Evolutionary conservation across 116 monocot species (phyloP), one percentile per base, ranked within the genome.

Genomic region (Cymodocea nodosa): DNA sequence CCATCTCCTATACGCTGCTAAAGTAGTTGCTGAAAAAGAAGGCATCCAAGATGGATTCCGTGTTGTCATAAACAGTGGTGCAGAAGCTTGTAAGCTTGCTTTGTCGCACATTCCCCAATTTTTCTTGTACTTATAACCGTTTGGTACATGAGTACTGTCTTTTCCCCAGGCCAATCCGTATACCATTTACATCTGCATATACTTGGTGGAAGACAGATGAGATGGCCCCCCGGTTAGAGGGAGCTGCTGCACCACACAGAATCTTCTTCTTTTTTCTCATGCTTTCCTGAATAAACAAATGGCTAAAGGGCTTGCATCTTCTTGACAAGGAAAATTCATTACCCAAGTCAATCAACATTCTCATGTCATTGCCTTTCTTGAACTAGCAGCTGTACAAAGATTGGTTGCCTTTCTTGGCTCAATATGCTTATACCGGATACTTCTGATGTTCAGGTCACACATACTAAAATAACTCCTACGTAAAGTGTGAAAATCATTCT

Each of bases 181-280:
- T 90, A 85, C 84, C 97, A 97, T 78, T 76, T 97, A 52, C 91
- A 97, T 67, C 62, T 97, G 69, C 97, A 97, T 70, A 44, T 97
- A 35, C 83, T 91, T 12, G 97, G 97, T 19, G 97, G 97, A 48
- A 79, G 97, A 66, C 97, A 87, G 67, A 83, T 97, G 97, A 97
- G 85, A 59, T 97, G 64, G 64, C 64, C 23, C 6, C 64, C 64
- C 49, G 64, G 64, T 37, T 64, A 50, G 49, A 6, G 9, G 36
- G 10, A 36, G 5, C 55, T 22, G 11, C 61, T n/a, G 39, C 16
- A 4, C 17, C 24, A 22, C 15, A 24, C 35, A 10, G 60, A 13
- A 30, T 2, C 35, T 60, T 15, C 30, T 15, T 44, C 5, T 44
- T 44, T 44, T 37, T 6, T 37, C 37, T 44, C 11, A 2, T 6